Base-by-base conservation (phyloP, 768 basidiomycete genomes). In the Galerina sulciceps region DNA sequence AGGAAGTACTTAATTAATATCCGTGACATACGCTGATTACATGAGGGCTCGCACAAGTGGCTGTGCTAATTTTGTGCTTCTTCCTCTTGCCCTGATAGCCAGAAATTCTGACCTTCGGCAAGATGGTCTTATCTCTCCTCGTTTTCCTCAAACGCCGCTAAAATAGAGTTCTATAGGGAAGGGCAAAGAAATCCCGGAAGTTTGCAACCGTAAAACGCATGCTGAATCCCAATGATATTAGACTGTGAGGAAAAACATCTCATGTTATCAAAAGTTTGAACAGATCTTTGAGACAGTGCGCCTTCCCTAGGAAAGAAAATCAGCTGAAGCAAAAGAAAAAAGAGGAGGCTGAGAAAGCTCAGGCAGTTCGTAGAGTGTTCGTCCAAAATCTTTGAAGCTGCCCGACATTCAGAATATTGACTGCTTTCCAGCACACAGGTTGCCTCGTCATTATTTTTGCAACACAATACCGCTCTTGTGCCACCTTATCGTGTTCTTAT, bases 401-500 rank as follows among this genome's bases (percentile, higher is more conserved):
- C 61, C 53, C 38, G 59, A 55, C 42, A 43, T 26, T 42, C 60
- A 50, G 40, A 18, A 42, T 41, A 18, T 35, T 60, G 40, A 58
- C 47, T 38, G 35, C n/a, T 17, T 22, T 38, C 37, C 15, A 96
- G 94, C 45, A 86, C 91, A 3, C 90, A 93, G 69, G 81, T 90
- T 42, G 87, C 95, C n/a, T 91, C 94, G 31, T 94, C 95, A 17
- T 80, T 98, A 65, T 98, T 98, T 81, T 81, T 99, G 41, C 88
- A 91, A 4, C 97, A 99, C 73, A 99, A 99, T 73, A 88, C 91
- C 18, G 90, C 97, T 17, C 90, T 99, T 46, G 96, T 93, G 0
- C 97, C 97, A 0, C 97, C 97, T 3, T 99, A 99, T 71, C 88
- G 96, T 17, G 93, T 99, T 23, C 85, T 99, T 38, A 94, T 99